These are phyloP conservation scores for Mesembryanthemum crystallinum DNA, from an alignment of 148 eudicot genomes.

Conservation along the genomic window DNA sequence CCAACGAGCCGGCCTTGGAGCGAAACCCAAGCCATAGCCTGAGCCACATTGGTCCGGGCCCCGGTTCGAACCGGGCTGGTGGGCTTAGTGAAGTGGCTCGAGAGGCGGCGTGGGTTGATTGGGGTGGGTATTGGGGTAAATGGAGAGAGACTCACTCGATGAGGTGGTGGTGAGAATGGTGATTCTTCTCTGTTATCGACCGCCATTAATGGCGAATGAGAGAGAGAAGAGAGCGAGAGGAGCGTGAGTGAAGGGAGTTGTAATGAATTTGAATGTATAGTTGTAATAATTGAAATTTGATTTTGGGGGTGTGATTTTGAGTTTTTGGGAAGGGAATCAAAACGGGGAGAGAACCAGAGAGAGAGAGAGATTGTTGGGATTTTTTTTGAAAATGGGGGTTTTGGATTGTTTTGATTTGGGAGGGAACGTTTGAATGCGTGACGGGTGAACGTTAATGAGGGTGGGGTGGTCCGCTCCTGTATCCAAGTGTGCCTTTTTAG, in stretches of 20 bases:
- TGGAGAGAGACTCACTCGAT: conserved; percentile 42
- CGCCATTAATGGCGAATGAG: conserved; percentile 22
- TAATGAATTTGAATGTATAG: neutral
- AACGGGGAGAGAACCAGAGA: conserved; percentile 9
- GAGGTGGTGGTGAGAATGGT: conserved; percentile 22
- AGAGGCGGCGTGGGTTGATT: conserved; percentile 59
- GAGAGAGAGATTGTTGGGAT: neutral
- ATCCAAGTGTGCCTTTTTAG: too few species aligned
- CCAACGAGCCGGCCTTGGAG: conserved; percentile 75
- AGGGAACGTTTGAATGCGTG: conserved; percentile 30
- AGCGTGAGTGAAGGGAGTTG: neutral
- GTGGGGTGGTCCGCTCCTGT: too few species aligned
- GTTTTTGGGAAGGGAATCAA: conserved; percentile 1
- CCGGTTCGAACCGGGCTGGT: conserved; percentile 39
- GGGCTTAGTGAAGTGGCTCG: conserved; percentile 55
- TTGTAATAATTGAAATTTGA: conserved; percentile 16
- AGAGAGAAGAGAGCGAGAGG: neutral
- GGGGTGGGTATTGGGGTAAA: conserved; percentile 35
- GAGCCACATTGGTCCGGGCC: neutral
- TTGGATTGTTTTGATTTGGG: conserved; percentile 35
- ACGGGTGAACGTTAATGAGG: conserved; percentile 16
- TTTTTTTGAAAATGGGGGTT: neutral
- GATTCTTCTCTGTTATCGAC: conserved; percentile 5
- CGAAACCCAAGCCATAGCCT: conserved; percentile 59
- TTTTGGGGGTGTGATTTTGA: neutral